These are phyloP conservation scores for Austropuccinia psidii DNA, from an alignment of 1,284 basidiomycete species.

Conservation along the genomic window DNA sequence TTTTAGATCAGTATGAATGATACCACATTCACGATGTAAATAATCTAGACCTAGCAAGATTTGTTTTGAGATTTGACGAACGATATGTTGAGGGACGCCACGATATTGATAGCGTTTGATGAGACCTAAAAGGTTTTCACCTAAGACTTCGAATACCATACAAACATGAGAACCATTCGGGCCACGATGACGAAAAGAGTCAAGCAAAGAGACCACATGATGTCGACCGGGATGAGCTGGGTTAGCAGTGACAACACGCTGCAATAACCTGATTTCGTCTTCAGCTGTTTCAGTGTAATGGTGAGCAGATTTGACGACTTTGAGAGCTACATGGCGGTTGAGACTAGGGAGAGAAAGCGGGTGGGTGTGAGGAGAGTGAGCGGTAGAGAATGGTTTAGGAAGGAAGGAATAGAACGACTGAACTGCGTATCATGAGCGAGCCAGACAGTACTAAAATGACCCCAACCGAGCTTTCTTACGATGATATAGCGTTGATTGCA, in stretches of 20 bases:
- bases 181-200: slow-evolving; percentile 92
- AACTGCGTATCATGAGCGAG: slow-evolving; percentile 46
- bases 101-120: slow-evolving; percentile 95
- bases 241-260: slow-evolving; percentile 82
- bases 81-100: slow-evolving; percentile 86
- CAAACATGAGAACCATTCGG: slow-evolving; percentile 96
- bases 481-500: slow-evolving; percentile 80
- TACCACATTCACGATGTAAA: slow-evolving; percentile 91
- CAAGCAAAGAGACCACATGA: slow-evolving; percentile 82
- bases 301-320: slow-evolving; percentile 95
- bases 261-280: slow-evolving; percentile 96
- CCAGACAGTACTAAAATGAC: slow-evolving; percentile 66
- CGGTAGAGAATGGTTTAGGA: background rate
- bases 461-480: slow-evolving; percentile 95
- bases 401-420: slow-evolving; percentile 36
- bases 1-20: slow-evolving; percentile 87
- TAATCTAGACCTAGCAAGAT: slow-evolving; percentile 91
- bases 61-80: slow-evolving; percentile 95
- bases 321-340: slow-evolving; percentile 93
- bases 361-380: background rate
- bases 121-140: slow-evolving; percentile 93
- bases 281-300: slow-evolving; percentile 96
- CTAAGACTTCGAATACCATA: slow-evolving; percentile 99
- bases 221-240: slow-evolving; percentile 50
- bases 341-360: slow-evolving; percentile 55